Evolutionary conservation across 2,329 filamentous ascomycete genomes (phyloP), one percentile per base, ranked within the genome.

Genomic region (Aspergillus costaricaensis): DNA sequence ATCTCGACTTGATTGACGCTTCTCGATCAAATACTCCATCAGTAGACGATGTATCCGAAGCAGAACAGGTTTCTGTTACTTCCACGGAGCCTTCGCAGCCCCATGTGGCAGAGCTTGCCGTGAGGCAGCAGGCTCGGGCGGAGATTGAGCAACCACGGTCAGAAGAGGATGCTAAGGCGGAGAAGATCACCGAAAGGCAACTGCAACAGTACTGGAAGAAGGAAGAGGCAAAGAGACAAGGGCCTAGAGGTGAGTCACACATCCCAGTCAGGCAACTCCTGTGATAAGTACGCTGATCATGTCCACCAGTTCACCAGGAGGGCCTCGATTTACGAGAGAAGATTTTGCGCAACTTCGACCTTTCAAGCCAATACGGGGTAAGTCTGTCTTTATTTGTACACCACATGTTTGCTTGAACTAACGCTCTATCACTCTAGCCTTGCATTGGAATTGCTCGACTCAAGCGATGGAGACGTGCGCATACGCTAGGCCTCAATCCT

Each of bases 331-430:
- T 90, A 49, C 83, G 89, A 58, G 93, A 98, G 82, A 96, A 94
- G 81, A 87, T 98, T 25, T 77, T 98, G 70, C 83, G 94, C 64
- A 91, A 96, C 74, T 99, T 95, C 77, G 95, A 99, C 74, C 89
- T 96, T 66, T 95, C 89, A 71, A 91, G 86, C 62, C 91, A 96
- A 70, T 99, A 91, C 75, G 95, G 95, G 59, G 92, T 96, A 86
- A 81, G 91, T 87, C n/a, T 57, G 14, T 51, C 36, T 25, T 52
- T 49, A 8, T 41, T 56, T 48, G 5, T 57, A 9, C n/a, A 12
- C 8, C n/a, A n/a, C 21, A 10, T 39, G 9, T 43, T 32, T 17
- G 21, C 21, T 47, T 38, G 15, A 27, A 14, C 17, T 15, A 15
- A 14, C 15, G 9, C 21, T 12, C 7, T 30, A 4, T 39, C 7